A percentile compares a stretch with the other conserved stretches of the same genome.
Evolutionary conservation across 2,329 filamentous ascomycete species (phyloP).

Genomic region (Trichoderma simmonsii): DNA sequence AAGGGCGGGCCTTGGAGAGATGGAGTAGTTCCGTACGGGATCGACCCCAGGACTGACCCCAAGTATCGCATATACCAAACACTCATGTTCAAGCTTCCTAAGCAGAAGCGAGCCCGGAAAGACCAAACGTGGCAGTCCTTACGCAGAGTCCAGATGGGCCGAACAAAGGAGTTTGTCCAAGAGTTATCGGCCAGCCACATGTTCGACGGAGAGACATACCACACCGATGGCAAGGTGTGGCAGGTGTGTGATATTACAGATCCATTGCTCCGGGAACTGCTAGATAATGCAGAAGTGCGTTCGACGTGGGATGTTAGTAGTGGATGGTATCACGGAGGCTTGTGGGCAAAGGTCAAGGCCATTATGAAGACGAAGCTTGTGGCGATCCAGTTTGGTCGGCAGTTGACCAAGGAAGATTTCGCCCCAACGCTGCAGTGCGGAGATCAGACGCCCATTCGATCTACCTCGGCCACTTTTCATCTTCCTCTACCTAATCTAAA

Average conservation of each 20-base stretch:
- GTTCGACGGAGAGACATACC: conserved; percentile 75
- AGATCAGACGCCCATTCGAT: conserved; percentile 34
- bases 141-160: conserved; percentile 38
- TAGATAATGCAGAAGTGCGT: conserved; percentile 61
- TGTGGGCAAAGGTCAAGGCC: conserved; percentile 77
- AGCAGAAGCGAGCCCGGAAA: conserved; percentile 45
- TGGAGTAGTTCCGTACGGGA: conserved; percentile 76
- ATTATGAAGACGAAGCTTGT: conserved; percentile 87
- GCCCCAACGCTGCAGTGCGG: conserved; percentile 34
- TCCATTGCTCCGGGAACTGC: conserved; percentile 63
- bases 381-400: conserved; percentile 57
- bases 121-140: conserved; percentile 50
- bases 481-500: conserved; percentile 35
- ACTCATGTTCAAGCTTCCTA: conserved; percentile 74
- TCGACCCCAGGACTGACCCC: conserved; percentile 78
- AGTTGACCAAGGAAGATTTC: conserved; percentile 42
- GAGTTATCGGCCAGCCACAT: conserved; percentile 59
- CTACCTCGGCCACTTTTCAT: conserved; percentile 32
- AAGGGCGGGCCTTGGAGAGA: conserved; percentile 90
- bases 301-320: conserved; percentile 60
- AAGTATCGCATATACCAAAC: conserved; percentile 83
- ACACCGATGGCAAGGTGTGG: conserved; percentile 84
- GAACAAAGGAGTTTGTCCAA: conserved; percentile 38
- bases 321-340: conserved; percentile 82
- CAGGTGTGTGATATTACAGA: conserved; percentile 92